phyloP scores from a whole-genome alignment of 1,284 basidiomycete species.

The Tremellales sp. region DNA sequence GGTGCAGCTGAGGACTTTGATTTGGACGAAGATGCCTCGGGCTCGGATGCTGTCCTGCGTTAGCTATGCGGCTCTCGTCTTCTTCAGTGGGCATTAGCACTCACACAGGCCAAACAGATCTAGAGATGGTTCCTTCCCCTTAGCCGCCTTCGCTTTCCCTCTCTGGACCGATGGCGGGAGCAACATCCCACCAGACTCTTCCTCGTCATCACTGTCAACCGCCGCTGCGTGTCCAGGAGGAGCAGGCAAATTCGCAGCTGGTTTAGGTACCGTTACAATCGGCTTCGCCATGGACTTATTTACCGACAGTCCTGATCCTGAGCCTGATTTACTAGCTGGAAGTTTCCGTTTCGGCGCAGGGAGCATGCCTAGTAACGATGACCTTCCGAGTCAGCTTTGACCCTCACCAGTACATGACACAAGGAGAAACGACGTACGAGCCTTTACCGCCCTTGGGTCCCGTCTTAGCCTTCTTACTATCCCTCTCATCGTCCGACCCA shows the following conservation, averaged over 20 bases:
- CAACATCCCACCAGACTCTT: conserved; percentile 22
- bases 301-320: no score
- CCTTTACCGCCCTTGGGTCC: conserved; percentile 28
- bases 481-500: conserved; percentile 7
- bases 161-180: conserved; percentile 21
- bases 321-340: conserved; percentile 11
- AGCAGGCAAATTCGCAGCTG: conserved; percentile 3
- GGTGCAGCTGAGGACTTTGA: conserved; percentile 10
- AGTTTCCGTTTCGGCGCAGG: conserved; percentile 46
- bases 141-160: conserved; percentile 14
- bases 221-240: not conserved
- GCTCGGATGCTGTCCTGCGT: not conserved
- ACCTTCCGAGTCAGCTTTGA: conserved; percentile 16
- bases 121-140: conserved; percentile 21
- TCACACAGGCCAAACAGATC: conserved; percentile 46
- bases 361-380: conserved; percentile 44
- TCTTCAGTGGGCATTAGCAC: conserved; percentile 9
- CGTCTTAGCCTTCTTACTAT: conserved; percentile 23
- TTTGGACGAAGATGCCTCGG: conserved; percentile 4
- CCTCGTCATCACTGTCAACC: conserved; percentile 7
- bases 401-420: no score
- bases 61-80: not conserved
- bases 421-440: conserved; percentile 15
- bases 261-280: not conserved
- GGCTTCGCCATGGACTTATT: conserved; percentile 31